Evolutionary conservation across 1,139 yeast genomes (phyloP).

Genomic region (Lodderomyces elongisporus): DNA sequence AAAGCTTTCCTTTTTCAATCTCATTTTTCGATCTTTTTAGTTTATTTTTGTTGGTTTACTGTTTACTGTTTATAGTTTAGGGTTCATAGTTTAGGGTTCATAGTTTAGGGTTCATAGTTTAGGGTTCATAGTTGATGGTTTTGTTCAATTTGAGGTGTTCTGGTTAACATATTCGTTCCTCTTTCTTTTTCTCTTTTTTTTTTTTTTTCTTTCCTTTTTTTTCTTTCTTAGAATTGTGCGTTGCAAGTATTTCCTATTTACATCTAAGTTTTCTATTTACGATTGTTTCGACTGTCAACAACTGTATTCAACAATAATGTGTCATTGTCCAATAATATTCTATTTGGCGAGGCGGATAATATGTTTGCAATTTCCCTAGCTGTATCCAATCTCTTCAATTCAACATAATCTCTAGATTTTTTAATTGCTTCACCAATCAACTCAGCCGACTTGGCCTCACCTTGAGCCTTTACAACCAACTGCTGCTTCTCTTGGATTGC

Average conservation of each 20-base stretch:
- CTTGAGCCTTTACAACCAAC: conserved; percentile 91
- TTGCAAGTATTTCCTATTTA: too few relatives aligned
- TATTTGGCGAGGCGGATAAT: conserved; percentile 83
- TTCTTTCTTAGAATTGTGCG: too few relatives aligned
- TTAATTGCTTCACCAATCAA: conserved; percentile 98
- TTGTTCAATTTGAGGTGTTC: too few relatives aligned
- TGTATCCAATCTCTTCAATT: conserved; percentile 92
- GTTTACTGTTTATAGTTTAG: background rate
- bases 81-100: too few relatives aligned
- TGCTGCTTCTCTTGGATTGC: conserved; percentile 98
- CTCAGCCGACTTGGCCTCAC: conserved; percentile 98
- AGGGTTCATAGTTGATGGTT: too few relatives aligned
- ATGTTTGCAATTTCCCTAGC: conserved; percentile 93
- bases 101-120: too few relatives aligned
- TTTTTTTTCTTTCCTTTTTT: too few relatives aligned
- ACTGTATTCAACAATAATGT: conserved; percentile 87
- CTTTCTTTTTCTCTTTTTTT: too few relatives aligned
- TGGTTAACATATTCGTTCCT: too few relatives aligned
- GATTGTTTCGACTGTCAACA: conserved; percentile 47
- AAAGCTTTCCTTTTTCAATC: background rate
- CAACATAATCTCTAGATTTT: conserved; percentile 92
- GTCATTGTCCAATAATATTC: conserved; percentile 85
- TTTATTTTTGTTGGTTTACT: background rate
- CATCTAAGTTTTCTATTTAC: conserved; percentile 2
- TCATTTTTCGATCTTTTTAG: background rate